phyloP scores from a whole-genome alignment of 768 basidiomycete genomes.

The Boletellus ananas region DNA sequence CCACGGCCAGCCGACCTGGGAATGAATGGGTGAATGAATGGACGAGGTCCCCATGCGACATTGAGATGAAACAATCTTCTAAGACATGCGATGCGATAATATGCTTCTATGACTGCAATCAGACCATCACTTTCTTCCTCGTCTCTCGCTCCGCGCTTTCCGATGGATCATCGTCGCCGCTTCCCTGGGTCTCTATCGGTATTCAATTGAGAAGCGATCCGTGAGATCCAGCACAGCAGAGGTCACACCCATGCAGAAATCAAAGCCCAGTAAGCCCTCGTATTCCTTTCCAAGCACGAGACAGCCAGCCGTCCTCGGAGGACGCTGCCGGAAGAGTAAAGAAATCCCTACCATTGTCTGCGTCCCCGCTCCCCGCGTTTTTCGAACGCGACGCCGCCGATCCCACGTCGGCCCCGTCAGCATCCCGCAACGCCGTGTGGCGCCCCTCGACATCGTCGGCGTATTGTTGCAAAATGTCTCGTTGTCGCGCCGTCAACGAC shows the following conservation, averaged over 20 bases:
- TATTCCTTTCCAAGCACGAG: slow-evolving; percentile 63
- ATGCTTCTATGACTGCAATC: slow-evolving; percentile 34
- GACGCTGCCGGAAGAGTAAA: slow-evolving; percentile 56
- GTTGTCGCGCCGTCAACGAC: slow-evolving; percentile 78
- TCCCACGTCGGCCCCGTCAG: neutral
- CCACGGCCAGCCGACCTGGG: slow-evolving; percentile 15
- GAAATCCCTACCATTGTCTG: slow-evolving; percentile 69
- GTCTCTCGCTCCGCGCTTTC: slow-evolving; percentile 42
- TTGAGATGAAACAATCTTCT: slow-evolving; percentile 15
- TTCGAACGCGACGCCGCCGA: slow-evolving; percentile 10
- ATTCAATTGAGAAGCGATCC: slow-evolving; percentile 31
- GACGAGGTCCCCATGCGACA: slow-evolving; percentile 15
- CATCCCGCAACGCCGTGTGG: slow-evolving; percentile 17
- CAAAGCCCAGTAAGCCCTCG: slow-evolving; percentile 67
- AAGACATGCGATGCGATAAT: slow-evolving; percentile 15
- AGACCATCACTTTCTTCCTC: slow-evolving; percentile 49
- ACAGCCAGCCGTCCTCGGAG: slow-evolving; percentile 60
- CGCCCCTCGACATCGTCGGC: slow-evolving; percentile 91
- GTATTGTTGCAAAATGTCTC: slow-evolving; percentile 82
- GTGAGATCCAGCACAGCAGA: slow-evolving; percentile 24
- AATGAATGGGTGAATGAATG: slow-evolving; percentile 1
- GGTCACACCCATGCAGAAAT: slow-evolving; percentile 52
- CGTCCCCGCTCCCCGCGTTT: slow-evolving; percentile 15
- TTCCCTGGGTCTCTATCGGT: slow-evolving; percentile 17
- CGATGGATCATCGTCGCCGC: slow-evolving; percentile 29